Conservation (phyloP, 2,329 filamentous ascomycete genomes). For the Fusarium ramigenum region DNA sequence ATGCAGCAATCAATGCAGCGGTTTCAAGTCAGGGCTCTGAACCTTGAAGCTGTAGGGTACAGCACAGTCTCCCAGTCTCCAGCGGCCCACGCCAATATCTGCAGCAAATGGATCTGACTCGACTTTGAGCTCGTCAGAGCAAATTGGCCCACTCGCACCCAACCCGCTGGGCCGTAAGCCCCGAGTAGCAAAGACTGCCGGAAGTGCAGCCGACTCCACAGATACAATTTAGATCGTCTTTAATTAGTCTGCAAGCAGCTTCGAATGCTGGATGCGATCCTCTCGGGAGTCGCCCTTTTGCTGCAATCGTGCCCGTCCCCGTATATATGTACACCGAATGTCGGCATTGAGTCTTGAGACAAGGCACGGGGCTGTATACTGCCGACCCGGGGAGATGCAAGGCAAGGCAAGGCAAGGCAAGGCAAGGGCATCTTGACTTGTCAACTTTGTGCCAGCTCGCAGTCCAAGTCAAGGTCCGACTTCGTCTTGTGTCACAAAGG, state of each 20-base stretch:
- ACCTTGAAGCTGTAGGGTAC: slow-evolving; percentile 18
- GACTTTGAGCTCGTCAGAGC: slow-evolving; percentile 27
- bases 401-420: slow-evolving; percentile 7
- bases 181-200: slow-evolving; percentile 45
- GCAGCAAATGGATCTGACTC: slow-evolving; percentile 32
- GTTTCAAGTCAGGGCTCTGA: slow-evolving; percentile 39
- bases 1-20: slow-evolving; percentile 19
- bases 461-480: slow-evolving; percentile 27
- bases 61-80: neutral
- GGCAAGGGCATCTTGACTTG: slow-evolving; percentile 2
- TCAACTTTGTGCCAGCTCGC: slow-evolving; percentile 19
- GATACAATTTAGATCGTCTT: slow-evolving; percentile 30
- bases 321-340: slow-evolving; percentile 13
- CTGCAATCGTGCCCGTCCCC: slow-evolving; percentile 4
- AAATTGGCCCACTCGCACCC: slow-evolving; percentile 40
- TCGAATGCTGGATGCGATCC: slow-evolving; percentile 21
- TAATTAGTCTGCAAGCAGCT: slow-evolving; percentile 26
- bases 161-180: slow-evolving; percentile 43
- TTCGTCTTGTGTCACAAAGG: slow-evolving; percentile 16
- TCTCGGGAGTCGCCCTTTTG: slow-evolving; percentile 27
- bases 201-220: slow-evolving; percentile 46
- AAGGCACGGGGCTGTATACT: slow-evolving; percentile 26
- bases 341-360: slow-evolving; percentile 23
- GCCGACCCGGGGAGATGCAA: slow-evolving; percentile 21
- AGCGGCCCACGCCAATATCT: slow-evolving; percentile 2